Base-by-base conservation (phyloP, 495 filamentous ascomycete species). In the Extremus antarcticus region DNA sequence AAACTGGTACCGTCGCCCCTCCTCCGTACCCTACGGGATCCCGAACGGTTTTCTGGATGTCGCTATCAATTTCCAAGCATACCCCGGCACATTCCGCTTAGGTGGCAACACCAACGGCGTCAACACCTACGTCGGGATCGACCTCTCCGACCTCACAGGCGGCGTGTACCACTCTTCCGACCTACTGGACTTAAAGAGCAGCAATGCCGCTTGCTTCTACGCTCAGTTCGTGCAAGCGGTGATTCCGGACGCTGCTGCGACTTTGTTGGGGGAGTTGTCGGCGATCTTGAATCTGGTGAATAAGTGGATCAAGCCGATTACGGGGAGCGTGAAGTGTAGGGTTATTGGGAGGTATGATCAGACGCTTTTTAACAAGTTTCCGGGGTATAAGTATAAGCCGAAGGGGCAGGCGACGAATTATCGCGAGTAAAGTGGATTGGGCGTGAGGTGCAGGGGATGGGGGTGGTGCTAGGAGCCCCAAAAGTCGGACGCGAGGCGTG, bases 51-150 rank as follows among this genome's bases (percentile, higher is more conserved):
- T 75, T 41, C 67, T 68, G 7, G 72, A 77, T 35, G 49, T 58
- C 25, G 52, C 40, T 50, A 47, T 52, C 60, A 59, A 57, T 9
- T 52, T 39, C 11, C 25, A 17, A 47, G 54, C 48, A 58, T 77
- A 59, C n/a, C 63, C 65, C 0, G 40, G 58, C 25, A 56, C 69
- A 52, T 56, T 70, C 23, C 70, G 65, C 39, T 55, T 81, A 38
- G 80, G 80, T 25, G 78, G 78, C n/a, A 83, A 83, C 62, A 74
- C 71, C 3, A 78, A 77, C 7, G 72, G 64, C 1, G 67, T 73
- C 1, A 77, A 82, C 63, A 74, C 73, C 43, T 83, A 82, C 59
- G 67, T 68, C 16, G 76, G 77, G 9, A 56, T 81, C 35, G 69
- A 81, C 54, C 35, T 74, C 1, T 62, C 60, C 0, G 63, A 75